These are phyloP conservation scores for Backusella westeae DNA, from an alignment of 192 early-diverging fungal species.

Conservation along the genomic window DNA sequence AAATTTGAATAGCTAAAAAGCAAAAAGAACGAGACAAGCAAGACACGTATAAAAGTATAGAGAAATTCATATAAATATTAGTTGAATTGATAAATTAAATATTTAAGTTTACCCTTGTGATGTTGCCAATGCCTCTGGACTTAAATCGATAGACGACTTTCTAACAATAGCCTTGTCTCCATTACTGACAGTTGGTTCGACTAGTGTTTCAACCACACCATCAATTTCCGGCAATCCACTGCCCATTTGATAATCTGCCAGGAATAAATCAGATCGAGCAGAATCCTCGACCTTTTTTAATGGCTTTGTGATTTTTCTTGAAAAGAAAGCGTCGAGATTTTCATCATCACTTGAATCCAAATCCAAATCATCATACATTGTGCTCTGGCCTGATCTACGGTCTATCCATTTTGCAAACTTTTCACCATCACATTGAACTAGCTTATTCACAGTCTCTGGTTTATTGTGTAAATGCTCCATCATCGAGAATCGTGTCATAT, in stretches of 20 bases:
- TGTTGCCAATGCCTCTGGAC: background rate
- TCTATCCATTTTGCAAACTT: conserved; percentile 17
- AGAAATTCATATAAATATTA: background rate
- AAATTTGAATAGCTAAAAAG: background rate
- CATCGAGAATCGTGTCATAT: conserved; percentile 51
- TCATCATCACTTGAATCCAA: conserved; percentile 39
- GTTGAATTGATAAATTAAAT: background rate
- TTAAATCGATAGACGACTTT: background rate
- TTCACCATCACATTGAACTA: conserved; percentile 20
- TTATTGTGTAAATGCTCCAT: conserved; percentile 41
- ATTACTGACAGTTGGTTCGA: background rate
- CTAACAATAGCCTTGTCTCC: background rate
- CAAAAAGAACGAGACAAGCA: background rate
- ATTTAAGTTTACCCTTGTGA: background rate
- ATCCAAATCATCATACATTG: conserved; percentile 30
- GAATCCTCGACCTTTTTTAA: conserved; percentile 19
- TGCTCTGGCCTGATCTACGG: background rate
- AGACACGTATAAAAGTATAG: no score
- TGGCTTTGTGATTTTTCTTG: conserved; percentile 5
- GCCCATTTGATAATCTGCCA: conserved; percentile 47
- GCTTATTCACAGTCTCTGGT: conserved; percentile 15
- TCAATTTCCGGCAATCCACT: conserved; percentile 40
- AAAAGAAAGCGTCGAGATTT: conserved; percentile 19
- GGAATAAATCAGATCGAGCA: conserved; percentile 34
- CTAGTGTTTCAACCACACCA: conserved; percentile 10